Base-by-base conservation (phyloP, 805 yeast species). In the Cyberlindnera mississippiensis region DNA sequence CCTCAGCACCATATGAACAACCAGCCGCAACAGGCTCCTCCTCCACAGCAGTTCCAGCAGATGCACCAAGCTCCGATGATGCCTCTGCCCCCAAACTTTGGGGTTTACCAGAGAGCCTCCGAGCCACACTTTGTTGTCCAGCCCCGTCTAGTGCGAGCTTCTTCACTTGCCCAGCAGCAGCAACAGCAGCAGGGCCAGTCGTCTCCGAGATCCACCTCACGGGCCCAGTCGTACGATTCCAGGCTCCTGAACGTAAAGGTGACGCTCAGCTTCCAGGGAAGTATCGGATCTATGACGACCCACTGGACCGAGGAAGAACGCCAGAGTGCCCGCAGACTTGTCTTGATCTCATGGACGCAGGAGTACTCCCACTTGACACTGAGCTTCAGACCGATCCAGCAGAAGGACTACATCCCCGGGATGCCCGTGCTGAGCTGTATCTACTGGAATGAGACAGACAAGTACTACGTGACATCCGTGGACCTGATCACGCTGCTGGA, bases 401-500 rank as follows among this genome's bases (percentile, higher is more conserved):
- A 61, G 24, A 54, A 63, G 48, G 56, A 72, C 35, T 66, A 70
- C 54, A 40, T 60, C 32, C 53, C 62, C 1, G 65, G 67, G 4
- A 64, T 64, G 37, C 71, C 76, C 7, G 73, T 76, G 14, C 68
- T 80, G 15, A 71, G 79, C 15, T 82, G 88, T 55, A 78, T 81
- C 26, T 69, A 67, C 55, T 78, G 84, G 80, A 60, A 63, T 31
- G 76, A 72, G 35, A 61, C 67, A 14, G 57, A 61, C n/a, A 62
- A 69, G 45, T 71, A 66, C 55, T 77, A 69, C 41, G 78, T 80
- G 24, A 82, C 88, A 1, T 75, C 82, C 2, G 87, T 81, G 15
- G 88, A 82, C 56, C 67, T 81, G 32, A 76, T 82, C 14, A 56
- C 68, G 16, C 58, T 82, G 6, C 60, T 82, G 28, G 87, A 82